Conservation (phyloP, 2,329 filamentous ascomycete species). For the Cordyceps cicadae region DNA sequence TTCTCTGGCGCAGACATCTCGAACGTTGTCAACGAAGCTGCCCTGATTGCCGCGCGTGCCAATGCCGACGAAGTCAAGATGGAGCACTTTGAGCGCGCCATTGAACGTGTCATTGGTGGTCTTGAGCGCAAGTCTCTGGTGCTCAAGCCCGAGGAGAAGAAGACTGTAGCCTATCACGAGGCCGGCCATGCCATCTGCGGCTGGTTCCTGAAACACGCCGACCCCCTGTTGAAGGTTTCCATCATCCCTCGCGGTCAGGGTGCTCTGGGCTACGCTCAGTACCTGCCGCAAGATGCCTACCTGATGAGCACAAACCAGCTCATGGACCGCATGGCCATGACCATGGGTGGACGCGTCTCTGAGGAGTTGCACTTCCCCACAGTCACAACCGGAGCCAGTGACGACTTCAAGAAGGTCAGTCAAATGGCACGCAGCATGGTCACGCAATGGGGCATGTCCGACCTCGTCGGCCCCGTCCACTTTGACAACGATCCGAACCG, state of each 20-base stretch:
- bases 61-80: slow-evolving; percentile 76
- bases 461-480: slow-evolving; percentile 86
- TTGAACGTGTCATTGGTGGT: slow-evolving; percentile 93
- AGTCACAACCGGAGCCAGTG: slow-evolving; percentile 87
- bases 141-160: slow-evolving; percentile 87
- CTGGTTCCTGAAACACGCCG: slow-evolving; percentile 95
- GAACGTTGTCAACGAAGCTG: slow-evolving; percentile 97
- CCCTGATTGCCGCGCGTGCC: slow-evolving; percentile 79
- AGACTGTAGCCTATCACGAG: slow-evolving; percentile 94
- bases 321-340: slow-evolving; percentile 99
- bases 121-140: slow-evolving; percentile 96
- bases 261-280: slow-evolving; percentile 91
- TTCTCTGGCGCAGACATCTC: slow-evolving; percentile 98
- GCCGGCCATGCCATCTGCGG: slow-evolving; percentile 97
- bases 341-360: slow-evolving; percentile 85
- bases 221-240: slow-evolving; percentile 93
- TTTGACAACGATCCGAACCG: slow-evolving; percentile 78
- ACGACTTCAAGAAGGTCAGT: slow-evolving; percentile 98
- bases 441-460: slow-evolving; percentile 98
- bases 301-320: slow-evolving; percentile 92
- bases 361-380: slow-evolving; percentile 97
- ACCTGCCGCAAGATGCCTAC: slow-evolving; percentile 89
- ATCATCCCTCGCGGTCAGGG: slow-evolving; percentile 96
- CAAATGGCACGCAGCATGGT: slow-evolving; percentile 96
- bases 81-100: slow-evolving; percentile 91